A percentile compares a stretch with the other conserved stretches of the same genome.
These are phyloP conservation scores for Solanum sejunctum DNA, from an alignment of 257 asterid species.

Conservation along the genomic window DNA sequence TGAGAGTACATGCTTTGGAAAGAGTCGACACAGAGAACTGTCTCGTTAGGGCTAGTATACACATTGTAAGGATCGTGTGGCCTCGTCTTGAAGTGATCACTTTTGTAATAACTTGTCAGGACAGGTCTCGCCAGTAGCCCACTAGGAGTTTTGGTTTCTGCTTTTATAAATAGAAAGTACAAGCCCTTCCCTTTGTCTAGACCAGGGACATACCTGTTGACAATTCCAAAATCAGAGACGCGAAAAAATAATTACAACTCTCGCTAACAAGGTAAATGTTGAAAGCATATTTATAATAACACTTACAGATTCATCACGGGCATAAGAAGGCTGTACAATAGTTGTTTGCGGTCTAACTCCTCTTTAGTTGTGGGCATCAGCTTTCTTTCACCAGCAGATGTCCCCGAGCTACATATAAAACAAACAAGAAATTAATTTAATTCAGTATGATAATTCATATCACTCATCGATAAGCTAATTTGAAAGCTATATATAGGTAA, in stretches of 20 bases:
- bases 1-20: constrained; percentile 81
- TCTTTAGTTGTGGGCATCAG: constrained; percentile 66
- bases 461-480: neutral
- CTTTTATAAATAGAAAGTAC: constrained; percentile 59
- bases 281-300: neutral
- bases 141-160: constrained; percentile 60
- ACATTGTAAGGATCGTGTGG: constrained; percentile 53
- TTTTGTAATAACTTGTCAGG: constrained; percentile 70
- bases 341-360: constrained; percentile 64
- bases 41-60: constrained; percentile 74
- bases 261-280: too few relatives aligned
- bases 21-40: constrained; percentile 62
- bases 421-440: neutral
- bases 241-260: neutral
- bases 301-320: constrained; percentile 83
- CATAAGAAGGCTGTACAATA: constrained; percentile 59
- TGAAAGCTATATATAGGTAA: neutral
- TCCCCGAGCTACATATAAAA: constrained; percentile 50
- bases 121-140: constrained; percentile 78
- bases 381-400: constrained; percentile 84
- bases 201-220: constrained; percentile 43
- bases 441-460: neutral
- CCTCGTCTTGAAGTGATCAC: constrained; percentile 59
- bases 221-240: neutral
- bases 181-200: constrained; percentile 72